phyloP scores from a whole-genome alignment of 2,329 filamentous ascomycete species.

The Sordariomycetes sp. region DNA sequence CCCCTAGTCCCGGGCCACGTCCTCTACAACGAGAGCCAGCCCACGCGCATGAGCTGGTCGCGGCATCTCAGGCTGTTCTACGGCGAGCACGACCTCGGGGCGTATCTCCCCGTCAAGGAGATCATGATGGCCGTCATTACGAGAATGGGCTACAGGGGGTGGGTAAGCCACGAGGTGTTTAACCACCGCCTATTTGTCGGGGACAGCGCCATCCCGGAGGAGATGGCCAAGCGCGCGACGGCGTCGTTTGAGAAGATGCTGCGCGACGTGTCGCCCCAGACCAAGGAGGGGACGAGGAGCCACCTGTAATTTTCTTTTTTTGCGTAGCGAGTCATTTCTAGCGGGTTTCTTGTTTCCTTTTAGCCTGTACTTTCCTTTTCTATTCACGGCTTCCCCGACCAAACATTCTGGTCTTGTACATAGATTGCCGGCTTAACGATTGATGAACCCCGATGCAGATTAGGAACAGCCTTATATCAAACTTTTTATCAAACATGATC shows the following conservation, averaged over 20 bases:
- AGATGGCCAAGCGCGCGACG: slow-evolving; percentile 37
- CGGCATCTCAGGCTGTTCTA: slow-evolving; percentile 52
- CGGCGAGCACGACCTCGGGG: slow-evolving; percentile 44
- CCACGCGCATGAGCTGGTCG: slow-evolving; percentile 59
- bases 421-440: too few relatives aligned
- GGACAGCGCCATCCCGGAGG: slow-evolving; percentile 33
- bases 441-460: too few relatives aligned
- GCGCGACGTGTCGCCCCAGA: slow-evolving; percentile 18
- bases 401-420: too few relatives aligned
- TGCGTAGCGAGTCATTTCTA: background rate
- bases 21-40: slow-evolving; percentile 20
- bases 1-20: slow-evolving; percentile 36
- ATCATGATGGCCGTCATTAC: slow-evolving; percentile 49
- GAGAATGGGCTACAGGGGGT: slow-evolving; percentile 52
- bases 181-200: slow-evolving; percentile 42
- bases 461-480: too few relatives aligned
- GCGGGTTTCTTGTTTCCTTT: background rate
- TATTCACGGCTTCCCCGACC: too few relatives aligned
- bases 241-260: slow-evolving; percentile 36
- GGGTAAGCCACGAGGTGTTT: slow-evolving; percentile 62
- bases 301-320: background rate
- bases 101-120: slow-evolving; percentile 52
- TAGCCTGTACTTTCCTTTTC: background rate
- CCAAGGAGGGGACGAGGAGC: slow-evolving; percentile 3
- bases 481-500: too few relatives aligned